Evolutionary conservation across 2,329 filamentous ascomycete species (phyloP).

Genomic region (Eutypella sp.): DNA sequence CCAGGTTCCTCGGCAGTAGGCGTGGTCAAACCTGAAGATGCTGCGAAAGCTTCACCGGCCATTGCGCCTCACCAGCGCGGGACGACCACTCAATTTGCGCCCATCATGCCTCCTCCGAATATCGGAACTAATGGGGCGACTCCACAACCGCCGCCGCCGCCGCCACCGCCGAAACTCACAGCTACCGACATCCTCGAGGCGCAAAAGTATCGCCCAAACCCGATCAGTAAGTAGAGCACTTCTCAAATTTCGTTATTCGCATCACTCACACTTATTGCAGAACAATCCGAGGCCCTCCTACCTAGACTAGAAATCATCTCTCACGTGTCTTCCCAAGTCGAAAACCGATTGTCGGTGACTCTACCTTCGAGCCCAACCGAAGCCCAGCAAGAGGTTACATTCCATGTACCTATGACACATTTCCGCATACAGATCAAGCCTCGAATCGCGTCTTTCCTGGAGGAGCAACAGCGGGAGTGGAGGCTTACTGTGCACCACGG

Average conservation of each 20-base stretch:
- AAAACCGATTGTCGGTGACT: slow-evolving; percentile 57
- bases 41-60: slow-evolving; percentile 27
- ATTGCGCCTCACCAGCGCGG: slow-evolving; percentile 22
- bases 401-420: slow-evolving; percentile 63
- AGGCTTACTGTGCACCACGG: slow-evolving; percentile 73
- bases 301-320: slow-evolving; percentile 22
- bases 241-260: neutral
- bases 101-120: slow-evolving; percentile 13
- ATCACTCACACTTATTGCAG: slow-evolving; percentile 18
- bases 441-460: slow-evolving; percentile 56
- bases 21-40: slow-evolving; percentile 31
- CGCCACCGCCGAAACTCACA: slow-evolving; percentile 21
- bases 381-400: slow-evolving; percentile 66
- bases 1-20: slow-evolving; percentile 38
- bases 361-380: slow-evolving; percentile 61
- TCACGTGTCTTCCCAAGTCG: slow-evolving; percentile 60
- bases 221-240: slow-evolving; percentile 22
- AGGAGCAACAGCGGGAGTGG: slow-evolving; percentile 60
- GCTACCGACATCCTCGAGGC: slow-evolving; percentile 27
- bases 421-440: slow-evolving; percentile 68
- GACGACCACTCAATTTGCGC: slow-evolving; percentile 23
- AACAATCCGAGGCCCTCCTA: slow-evolving; percentile 24
- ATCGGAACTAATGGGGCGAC: slow-evolving; percentile 13
- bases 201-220: slow-evolving; percentile 24
- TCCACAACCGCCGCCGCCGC: slow-evolving; percentile 17